Percentiles rank a stretch among this genome's conserved stretches.
phyloP scores from a whole-genome alignment of 352 stramenopile genomes.

The Globisporangium ultimum region DNA sequence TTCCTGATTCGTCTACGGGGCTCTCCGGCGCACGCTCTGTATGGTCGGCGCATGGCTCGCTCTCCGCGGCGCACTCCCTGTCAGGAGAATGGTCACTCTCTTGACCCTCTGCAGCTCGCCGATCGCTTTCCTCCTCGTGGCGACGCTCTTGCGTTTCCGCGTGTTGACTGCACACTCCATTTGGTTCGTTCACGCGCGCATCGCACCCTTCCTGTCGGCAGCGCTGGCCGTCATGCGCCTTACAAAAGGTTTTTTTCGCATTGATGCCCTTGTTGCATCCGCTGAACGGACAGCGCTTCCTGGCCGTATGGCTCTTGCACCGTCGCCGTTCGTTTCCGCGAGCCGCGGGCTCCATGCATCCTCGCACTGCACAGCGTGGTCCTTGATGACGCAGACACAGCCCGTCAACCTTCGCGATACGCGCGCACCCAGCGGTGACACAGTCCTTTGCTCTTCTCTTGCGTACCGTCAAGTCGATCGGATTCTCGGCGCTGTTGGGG shows the following conservation, averaged over 20 bases:
- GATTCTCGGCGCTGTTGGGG: background rate
- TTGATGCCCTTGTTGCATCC: background rate
- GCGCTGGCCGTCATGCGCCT: background rate
- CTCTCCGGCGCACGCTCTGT: no score
- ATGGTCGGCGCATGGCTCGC: no score
- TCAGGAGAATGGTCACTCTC: no score
- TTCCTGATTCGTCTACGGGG: no score
- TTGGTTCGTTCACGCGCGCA: background rate
- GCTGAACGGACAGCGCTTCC: conserved; percentile 1
- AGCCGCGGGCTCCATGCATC: no score
- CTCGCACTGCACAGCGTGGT: no score
- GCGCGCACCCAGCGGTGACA: no score
- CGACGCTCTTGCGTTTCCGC: background rate
- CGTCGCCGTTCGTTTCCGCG: no score
- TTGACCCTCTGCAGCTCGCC: no score
- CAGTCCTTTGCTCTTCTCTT: background rate
- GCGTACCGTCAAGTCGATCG: background rate
- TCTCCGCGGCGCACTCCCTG: no score
- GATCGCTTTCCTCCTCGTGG: background rate
- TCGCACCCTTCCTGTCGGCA: conserved; percentile 3
- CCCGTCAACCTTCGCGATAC: background rate
- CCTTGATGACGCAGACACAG: background rate
- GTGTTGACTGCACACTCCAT: no score
- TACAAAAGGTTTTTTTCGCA: background rate
- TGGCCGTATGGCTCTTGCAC: background rate